Evolutionary conservation across 2,329 filamentous ascomycete genomes (phyloP), one percentile per base, ranked within the genome.

Genomic region (Calonectria honghensis): DNA sequence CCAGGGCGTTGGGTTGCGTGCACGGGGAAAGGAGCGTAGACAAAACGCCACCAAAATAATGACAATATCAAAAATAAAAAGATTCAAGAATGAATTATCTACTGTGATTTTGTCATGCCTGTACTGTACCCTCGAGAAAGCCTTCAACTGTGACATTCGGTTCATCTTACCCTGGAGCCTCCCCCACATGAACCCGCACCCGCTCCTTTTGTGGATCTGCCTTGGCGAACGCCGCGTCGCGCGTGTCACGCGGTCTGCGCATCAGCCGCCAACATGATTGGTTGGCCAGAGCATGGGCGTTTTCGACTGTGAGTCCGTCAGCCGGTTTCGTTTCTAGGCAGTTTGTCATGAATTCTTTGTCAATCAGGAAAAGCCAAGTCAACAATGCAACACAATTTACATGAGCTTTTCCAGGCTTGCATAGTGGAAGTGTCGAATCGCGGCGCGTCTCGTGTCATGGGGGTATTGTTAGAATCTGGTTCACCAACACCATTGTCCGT

Each of bases 211-310:
- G 35, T 41, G 57, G 57, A 57, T 57, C 18, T 5, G 52, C 52
- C 52, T 57, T 20, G 29, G 52, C 27, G 6, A 31, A 39, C 32
- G 37, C 35, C 35, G 57, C 57, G 57, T 63, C 57, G 57, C 57
- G 57, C 57, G 57, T 63, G 57, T 63, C 57, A 41, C 57, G 35
- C 57, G 57, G 57, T 41, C 35, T 41, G 57, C 57, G 14, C 6
- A 27, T 48, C 45, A 24, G 45, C n/a, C 45, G 6, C 27, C 14
- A 31, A 20, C 32, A n/a, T 16, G 18, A 32, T 32, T 18, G 18
- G 11, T 35, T 59, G 31, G 20, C 31, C 18, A 20, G 18, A 32
- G 31, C 52, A 32, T 13, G 7, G 13, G 45, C 45, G 24, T 48
- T 48, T 48, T 4, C 10, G 45, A 24, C n/a, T 24, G 13, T n/a